Conservation (phyloP, 495 filamentous ascomycete genomes). For the Aspergillus ellipticus region DNA sequence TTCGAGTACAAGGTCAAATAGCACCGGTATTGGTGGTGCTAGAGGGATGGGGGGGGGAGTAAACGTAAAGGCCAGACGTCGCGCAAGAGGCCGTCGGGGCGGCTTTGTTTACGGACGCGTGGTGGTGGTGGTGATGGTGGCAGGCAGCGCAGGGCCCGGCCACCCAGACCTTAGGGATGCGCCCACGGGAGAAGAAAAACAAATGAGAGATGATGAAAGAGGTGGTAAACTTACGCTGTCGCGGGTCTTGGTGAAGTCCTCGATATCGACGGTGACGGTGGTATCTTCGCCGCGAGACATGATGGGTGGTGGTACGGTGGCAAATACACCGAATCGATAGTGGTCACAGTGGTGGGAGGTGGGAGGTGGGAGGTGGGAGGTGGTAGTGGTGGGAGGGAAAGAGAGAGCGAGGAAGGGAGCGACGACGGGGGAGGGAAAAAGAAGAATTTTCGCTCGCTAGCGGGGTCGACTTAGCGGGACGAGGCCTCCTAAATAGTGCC, state of each 20-base stretch:
- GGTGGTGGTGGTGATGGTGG: not conserved
- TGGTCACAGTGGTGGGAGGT: not conserved
- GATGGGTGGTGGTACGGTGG: constrained; percentile 16
- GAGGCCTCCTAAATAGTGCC: constrained; percentile 18
- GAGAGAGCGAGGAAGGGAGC: not conserved
- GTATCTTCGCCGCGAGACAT: constrained; percentile 32
- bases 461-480: constrained; percentile 12
- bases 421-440: constrained; percentile 12
- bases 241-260: constrained; percentile 59
- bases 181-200: constrained; percentile 4
- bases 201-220: constrained; percentile 8
- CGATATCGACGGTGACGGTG: constrained; percentile 49
- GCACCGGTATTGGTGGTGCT: not conserved
- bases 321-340: constrained; percentile 7
- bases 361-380: constrained; percentile 1
- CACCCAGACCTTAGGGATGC: not conserved
- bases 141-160: not conserved
- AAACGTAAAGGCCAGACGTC: not conserved
- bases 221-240: constrained; percentile 63
- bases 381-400: constrained; percentile 4
- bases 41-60: not conserved
- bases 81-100: not conserved
- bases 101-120: constrained; percentile 15
- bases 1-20: not conserved
- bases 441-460: constrained; percentile 25